Percentiles rank a stretch among this genome's conserved stretches.
Conservation (phyloP, 257 asterid species). For the Lithospermum erythrorhizon region DNA sequence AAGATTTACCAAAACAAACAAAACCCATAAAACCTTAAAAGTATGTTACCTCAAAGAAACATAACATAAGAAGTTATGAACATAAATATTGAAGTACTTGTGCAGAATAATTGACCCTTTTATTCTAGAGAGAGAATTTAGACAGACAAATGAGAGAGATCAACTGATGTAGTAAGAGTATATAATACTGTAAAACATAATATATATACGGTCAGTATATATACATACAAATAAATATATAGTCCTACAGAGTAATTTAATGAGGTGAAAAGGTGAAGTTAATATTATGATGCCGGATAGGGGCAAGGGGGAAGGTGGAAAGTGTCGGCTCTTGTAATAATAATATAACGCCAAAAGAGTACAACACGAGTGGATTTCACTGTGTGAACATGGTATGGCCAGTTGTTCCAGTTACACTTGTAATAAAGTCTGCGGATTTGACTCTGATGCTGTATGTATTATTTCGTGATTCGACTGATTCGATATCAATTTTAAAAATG, state of each 20-base stretch:
- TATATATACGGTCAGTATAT: not conserved
- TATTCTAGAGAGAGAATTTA: slow-evolving; percentile 3
- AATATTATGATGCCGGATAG: not conserved
- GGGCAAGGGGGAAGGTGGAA: slow-evolving; percentile 28
- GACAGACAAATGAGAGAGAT: slow-evolving; percentile 7
- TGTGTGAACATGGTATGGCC: too few species aligned
- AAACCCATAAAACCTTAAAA: not conserved
- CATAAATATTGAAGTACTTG: not conserved
- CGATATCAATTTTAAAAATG: too few species aligned
- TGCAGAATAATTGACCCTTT: slow-evolving; percentile 33
- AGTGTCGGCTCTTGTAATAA: slow-evolving; percentile 27
- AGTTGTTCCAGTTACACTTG: too few species aligned
- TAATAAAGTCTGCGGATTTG: too few species aligned
- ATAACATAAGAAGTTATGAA: not conserved
- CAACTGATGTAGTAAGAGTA: not conserved
- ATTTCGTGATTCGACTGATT: too few species aligned
- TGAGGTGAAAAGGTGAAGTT: not conserved
- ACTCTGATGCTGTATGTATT: too few species aligned
- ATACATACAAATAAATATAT: too few species aligned
- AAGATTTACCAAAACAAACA: not conserved
- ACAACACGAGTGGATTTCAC: too few species aligned
- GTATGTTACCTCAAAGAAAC: not conserved
- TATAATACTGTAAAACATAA: not conserved
- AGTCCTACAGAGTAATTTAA: too few species aligned
- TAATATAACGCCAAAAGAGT: not conserved